Percentiles rank a stretch among this genome's conserved stretches.
Evolutionary conservation across 805 yeast genomes (phyloP).

Genomic region (Phaffomyces antillensis): DNA sequence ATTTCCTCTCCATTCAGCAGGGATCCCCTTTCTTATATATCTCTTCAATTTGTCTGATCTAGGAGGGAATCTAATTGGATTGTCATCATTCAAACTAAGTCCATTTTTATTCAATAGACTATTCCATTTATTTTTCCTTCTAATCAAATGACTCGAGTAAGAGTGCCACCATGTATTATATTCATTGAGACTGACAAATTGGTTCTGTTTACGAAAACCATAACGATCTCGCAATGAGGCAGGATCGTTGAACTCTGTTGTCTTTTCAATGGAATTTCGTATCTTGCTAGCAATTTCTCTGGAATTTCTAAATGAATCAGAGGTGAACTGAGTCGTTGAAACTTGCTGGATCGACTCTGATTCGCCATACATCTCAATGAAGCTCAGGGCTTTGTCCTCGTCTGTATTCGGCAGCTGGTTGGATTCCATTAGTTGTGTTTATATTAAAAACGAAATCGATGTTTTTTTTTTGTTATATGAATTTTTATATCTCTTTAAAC

Average conservation of each 20-base stretch:
- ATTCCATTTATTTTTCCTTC: slow-evolving; percentile 76
- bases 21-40: slow-evolving; percentile 84
- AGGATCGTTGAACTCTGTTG: neutral
- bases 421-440: neutral
- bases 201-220: slow-evolving; percentile 72
- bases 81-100: slow-evolving; percentile 37
- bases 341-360: too few relatives aligned
- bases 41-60: slow-evolving; percentile 72
- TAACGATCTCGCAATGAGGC: slow-evolving; percentile 54
- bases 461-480: too few relatives aligned
- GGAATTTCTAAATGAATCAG: neutral
- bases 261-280: slow-evolving; percentile 12
- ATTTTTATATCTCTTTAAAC: too few relatives aligned
- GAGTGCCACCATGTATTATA: slow-evolving; percentile 69
- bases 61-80: slow-evolving; percentile 68
- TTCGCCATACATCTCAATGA: slow-evolving; percentile 31
- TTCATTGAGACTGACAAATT: slow-evolving; percentile 42
- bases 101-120: slow-evolving; percentile 62
- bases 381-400: slow-evolving; percentile 23
- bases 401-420: neutral
- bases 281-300: slow-evolving; percentile 5
- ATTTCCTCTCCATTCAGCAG: slow-evolving; percentile 94
- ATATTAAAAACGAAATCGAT: too few relatives aligned
- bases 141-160: slow-evolving; percentile 54
- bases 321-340: too few relatives aligned